Conservation (phyloP, 2,329 filamentous ascomycete species). For the Biscogniauxia marginata region DNA sequence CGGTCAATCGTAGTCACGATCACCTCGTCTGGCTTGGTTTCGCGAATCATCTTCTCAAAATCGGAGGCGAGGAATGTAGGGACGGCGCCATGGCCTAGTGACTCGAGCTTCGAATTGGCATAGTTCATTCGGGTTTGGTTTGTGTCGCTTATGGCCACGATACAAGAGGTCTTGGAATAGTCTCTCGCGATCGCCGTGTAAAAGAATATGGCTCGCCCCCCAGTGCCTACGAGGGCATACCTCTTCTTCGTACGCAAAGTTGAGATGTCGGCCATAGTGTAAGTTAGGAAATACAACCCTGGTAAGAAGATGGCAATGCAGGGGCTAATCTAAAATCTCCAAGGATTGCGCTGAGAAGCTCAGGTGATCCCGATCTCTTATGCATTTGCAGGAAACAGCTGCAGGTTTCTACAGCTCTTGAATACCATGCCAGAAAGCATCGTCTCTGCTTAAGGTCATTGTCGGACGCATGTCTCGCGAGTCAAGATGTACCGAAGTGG, state of each 20-base stretch:
- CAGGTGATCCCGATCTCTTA: background rate
- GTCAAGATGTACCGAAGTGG: background rate
- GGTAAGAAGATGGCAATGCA: no score
- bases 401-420: background rate
- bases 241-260: conserved; percentile 33
- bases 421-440: background rate
- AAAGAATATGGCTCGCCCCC: conserved; percentile 59
- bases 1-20: conserved; percentile 64
- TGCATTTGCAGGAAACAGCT: background rate
- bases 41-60: conserved; percentile 58
- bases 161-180: conserved; percentile 47
- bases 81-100: conserved; percentile 46
- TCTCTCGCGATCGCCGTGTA: conserved; percentile 56
- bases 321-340: background rate
- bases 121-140: conserved; percentile 60
- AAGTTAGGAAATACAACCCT: background rate
- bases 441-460: background rate
- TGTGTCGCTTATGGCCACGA: conserved; percentile 59
- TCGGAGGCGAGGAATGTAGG: conserved; percentile 53
- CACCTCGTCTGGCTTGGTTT: conserved; percentile 58
- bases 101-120: conserved; percentile 49
- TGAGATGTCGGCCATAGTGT: conserved; percentile 18
- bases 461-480: background rate
- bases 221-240: conserved; percentile 59
- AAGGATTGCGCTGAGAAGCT: no score